Evolutionary conservation across 2,329 filamentous ascomycete genomes (phyloP), one percentile per base, ranked within the genome.

Genomic region (Apiospora malaysiana): DNA sequence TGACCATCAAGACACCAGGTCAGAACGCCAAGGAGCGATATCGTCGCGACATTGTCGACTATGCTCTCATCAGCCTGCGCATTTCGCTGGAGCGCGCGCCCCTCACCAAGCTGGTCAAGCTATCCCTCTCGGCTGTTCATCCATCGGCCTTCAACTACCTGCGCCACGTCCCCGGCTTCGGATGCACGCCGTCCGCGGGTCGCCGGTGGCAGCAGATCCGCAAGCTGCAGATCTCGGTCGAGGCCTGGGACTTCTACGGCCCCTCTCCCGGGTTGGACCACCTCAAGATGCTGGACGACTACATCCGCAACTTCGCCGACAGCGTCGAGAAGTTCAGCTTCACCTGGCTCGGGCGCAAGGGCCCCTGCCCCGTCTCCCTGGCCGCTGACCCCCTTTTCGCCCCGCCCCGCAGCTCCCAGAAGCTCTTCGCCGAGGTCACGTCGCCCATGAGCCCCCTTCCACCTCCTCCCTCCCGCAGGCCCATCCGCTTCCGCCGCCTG

Each of bases 21-120:
- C 92, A 94, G 80, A 85, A 90, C 71, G 84, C 90, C 21, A 83
- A 86, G 47, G 90, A 94, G 79, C 86, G 92, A 63, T 94, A 94
- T 78, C 88, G 94, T 47, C 89, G 93, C 66, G 91, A 90, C 80
- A 90, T 92, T 67, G 93, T 97, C 72, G 94, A 97, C 85, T 97
- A 96, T 78, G 94, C 94, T 4, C 89, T 97, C 72, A 94, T 97
- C 79, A 96, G 93, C 74, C 83, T 97, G 70, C 92, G 94, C 74
- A 94, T 97, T 74, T 92, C 94, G 16, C 83, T 97, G 42, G 94
- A 97, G 83, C 88, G 91, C 69, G 89, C 91, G 12, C 89, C 90
- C 1, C 83, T 96, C 67, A 84, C 84, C 68, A 87, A 86, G 71
- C 87, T 97, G 18, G 84, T 86, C 73, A 91, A 91, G 72, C 85